Evolutionary conservation across 2,329 filamentous ascomycete species (phyloP).

Genomic region (Drechslerella coelobrocha): DNA sequence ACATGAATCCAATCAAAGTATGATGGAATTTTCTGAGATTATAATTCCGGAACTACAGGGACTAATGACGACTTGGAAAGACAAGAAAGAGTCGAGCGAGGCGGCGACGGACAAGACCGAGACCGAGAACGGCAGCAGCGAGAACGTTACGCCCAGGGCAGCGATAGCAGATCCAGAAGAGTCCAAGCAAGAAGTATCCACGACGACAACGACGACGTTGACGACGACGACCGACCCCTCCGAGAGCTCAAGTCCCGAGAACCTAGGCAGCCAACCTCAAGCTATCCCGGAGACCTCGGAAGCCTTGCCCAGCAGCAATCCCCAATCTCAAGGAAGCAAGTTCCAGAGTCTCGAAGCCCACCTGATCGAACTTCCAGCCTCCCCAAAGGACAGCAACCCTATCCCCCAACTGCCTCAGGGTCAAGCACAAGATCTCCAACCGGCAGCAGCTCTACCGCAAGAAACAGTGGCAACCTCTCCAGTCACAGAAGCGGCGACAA

Average conservation of each 20-base stretch:
- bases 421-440: constrained; percentile 7
- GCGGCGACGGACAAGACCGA: background rate
- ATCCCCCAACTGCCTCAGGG: background rate
- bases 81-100: constrained; percentile 38
- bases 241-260: constrained; percentile 11
- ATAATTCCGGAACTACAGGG: constrained; percentile 24
- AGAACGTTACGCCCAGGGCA: background rate
- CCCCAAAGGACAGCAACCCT: constrained; percentile 15
- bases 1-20: constrained; percentile 48
- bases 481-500: background rate
- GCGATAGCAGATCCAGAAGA: background rate
- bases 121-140: background rate
- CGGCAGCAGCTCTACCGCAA: background rate
- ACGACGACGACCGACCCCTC: background rate
- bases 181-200: constrained; percentile 22
- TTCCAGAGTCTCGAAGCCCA: constrained; percentile 38
- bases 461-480: background rate
- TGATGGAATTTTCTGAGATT: constrained; percentile 49
- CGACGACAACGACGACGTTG: constrained; percentile 16
- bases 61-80: constrained; percentile 48
- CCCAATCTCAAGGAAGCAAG: constrained; percentile 25
- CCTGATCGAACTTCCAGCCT: constrained; percentile 44
- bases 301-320: constrained; percentile 24
- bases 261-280: constrained; percentile 28
- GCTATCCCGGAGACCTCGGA: constrained; percentile 32